A percentile compares a stretch with the other conserved stretches of the same genome.
These are phyloP conservation scores for California macrophylla DNA, from an alignment of 441 rosid genomes.

Conservation along the genomic window DNA sequence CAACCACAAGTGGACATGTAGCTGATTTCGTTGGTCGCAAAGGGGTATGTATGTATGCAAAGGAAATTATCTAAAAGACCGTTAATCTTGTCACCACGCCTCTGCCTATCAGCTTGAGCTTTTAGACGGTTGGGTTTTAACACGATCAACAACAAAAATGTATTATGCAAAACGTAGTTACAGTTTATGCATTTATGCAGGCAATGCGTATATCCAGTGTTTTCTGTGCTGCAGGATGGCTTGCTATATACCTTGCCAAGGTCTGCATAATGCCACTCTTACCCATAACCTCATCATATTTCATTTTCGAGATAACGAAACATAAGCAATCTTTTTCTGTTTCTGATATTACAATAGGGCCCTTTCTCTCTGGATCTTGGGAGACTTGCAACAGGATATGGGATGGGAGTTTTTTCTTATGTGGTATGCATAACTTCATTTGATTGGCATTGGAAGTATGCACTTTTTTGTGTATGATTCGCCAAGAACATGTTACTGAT, in stretches of 20 bases:
- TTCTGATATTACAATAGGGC: conserved; percentile 39
- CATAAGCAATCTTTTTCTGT: conserved; percentile 8
- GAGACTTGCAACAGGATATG: conserved; percentile 80
- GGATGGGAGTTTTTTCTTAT: conserved; percentile 86
- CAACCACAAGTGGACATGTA: conserved; percentile 71
- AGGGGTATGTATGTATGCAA: conserved; percentile 39
- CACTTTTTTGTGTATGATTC: no score
- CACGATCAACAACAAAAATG: neutral
- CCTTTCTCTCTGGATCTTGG: conserved; percentile 56
- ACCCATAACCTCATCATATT: neutral
- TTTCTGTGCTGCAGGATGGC: conserved; percentile 73
- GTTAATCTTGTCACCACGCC: no score
- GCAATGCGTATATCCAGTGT: conserved; percentile 65
- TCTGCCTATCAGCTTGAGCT: neutral
- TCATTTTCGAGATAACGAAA: conserved; percentile 7
- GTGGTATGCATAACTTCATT: conserved; percentile 37
- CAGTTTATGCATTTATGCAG: conserved; percentile 30
- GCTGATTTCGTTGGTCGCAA: conserved; percentile 76
- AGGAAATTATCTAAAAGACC: neutral
- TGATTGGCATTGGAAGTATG: neutral
- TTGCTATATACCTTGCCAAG: conserved; percentile 82
- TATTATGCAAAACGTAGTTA: neutral
- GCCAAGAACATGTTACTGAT: conserved; percentile 5
- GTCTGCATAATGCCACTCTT: conserved; percentile 23
- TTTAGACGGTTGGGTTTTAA: neutral